Percentiles rank a stretch among this genome's conserved stretches.
phyloP scores from a whole-genome alignment of 2,329 filamentous ascomycete genomes.

The Pochonia chlamydosporia region DNA sequence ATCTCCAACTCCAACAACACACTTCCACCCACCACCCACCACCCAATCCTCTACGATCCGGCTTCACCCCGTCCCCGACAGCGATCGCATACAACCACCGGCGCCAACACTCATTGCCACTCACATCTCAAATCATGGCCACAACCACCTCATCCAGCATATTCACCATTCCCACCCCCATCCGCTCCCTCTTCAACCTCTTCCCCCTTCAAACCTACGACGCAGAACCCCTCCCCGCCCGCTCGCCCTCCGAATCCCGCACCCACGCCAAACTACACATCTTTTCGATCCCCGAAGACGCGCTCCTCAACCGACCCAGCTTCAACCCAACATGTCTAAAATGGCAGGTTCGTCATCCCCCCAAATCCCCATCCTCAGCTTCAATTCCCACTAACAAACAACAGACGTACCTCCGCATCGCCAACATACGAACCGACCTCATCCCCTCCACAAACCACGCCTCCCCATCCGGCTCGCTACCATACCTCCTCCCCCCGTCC shows the following conservation, averaged over 20 bases:
- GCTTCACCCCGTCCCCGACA: too few relatives aligned
- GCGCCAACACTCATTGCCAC: too few relatives aligned
- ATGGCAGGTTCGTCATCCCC: slow-evolving; percentile 69
- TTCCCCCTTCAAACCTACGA: slow-evolving; percentile 77
- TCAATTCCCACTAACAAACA: neutral
- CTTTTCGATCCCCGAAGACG: slow-evolving; percentile 64
- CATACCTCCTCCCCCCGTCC: slow-evolving; percentile 66
- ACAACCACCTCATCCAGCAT: slow-evolving; percentile 20
- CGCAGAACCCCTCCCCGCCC: slow-evolving; percentile 66
- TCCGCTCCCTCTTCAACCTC: slow-evolving; percentile 76
- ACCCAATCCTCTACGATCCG: too few relatives aligned
- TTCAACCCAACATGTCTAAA: slow-evolving; percentile 92
- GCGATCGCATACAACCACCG: too few relatives aligned
- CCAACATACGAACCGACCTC: slow-evolving; percentile 59
- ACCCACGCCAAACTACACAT: slow-evolving; percentile 61
- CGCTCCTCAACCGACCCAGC: slow-evolving; percentile 58
- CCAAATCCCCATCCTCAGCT: neutral
- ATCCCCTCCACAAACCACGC: slow-evolving; percentile 85
- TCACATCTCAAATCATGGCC: too few relatives aligned
- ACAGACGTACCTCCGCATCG: slow-evolving; percentile 73
- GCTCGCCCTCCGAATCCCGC: slow-evolving; percentile 38
- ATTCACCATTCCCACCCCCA: slow-evolving; percentile 62
- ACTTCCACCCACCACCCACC: too few relatives aligned
- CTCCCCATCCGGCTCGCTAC: slow-evolving; percentile 80
- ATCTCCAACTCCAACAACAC: too few relatives aligned